Base-by-base conservation (phyloP, 345 rosid genomes). In the Brassica juncea region DNA sequence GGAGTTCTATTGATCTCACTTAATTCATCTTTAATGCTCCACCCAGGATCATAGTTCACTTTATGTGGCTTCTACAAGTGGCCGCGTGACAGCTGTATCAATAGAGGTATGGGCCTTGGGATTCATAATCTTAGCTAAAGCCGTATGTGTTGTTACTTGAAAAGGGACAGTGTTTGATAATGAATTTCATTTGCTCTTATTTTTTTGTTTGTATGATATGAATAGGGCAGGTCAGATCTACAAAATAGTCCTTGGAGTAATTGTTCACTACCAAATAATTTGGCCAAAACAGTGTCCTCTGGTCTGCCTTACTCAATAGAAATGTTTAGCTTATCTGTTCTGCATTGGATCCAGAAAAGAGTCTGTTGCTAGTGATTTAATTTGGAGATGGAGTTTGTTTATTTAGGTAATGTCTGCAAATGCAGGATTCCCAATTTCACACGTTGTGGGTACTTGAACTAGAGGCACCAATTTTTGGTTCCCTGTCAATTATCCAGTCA, bases 51-150 rank as follows among this genome's bases (percentile, higher is more conserved):
- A 52, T 63, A 57, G 75, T 35, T 70, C 70, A 44, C 85, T 95
- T 63, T 91, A 87, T 66, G 96, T 89, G 79, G 93, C 92, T 80
- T 90, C 99, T 55, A 95, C 99, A 52, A 87, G 84, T 81, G 99
- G 99, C 27, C 89, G 25, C 25, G 85, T 95, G 70, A 88, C 90
- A 76, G 96, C 98, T 78, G 34, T 91, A 76, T 95, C 91, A 61
- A 23, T 89, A 74, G 82, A 88, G 94, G 99, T 94, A 84, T 71
- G 76, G 12, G 64, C 54, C 72, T 80, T 37, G 39, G 58, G 34
- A 62, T 74, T 30, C 44, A 49, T 16, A 44, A 35, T 35, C 59
- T 30, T 37, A 68, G 30, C 37, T 28, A 31, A 15, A 34, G 69
- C 58, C 47, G 10, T 59, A 37, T 23, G 32, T 32, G 31, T 5